Base-by-base conservation (phyloP, 495 filamentous ascomycete genomes). In the Articulospora tetracladia region DNA sequence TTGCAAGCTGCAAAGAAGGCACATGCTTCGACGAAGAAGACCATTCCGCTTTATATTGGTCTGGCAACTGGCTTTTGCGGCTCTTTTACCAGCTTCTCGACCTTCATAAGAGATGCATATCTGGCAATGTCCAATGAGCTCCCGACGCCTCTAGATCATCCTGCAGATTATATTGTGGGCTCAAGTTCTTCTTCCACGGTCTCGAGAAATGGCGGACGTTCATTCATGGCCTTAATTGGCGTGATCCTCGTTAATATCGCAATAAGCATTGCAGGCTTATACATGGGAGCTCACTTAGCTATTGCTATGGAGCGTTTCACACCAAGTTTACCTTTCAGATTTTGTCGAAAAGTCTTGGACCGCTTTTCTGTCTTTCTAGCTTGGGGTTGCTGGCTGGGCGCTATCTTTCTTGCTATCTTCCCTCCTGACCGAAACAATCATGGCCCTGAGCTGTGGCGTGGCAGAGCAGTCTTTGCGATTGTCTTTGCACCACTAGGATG, bases 11-110 rank as follows among this genome's bases (percentile, higher is more conserved):
- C 70, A 23, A 80, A 79, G 46, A 79, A 82, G 60, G 69, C 74
- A 20, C 81, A 90, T 63, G 73, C 74, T 32, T 68, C 80, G 39
- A 70, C 76, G 41, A 96, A 93, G 71, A 95, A 94, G 73, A 87
- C 89, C 2, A 86, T 94, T 47, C 92, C 93, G 0, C 79, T 97
- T 0, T 97, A 94, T 69, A 90, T 97, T 57, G 94, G 94, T 20
- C 84, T 98, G 0, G 85, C 93, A 0, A 95, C 91, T 1, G 94
- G 94, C 13, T 97, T 96, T 75, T 98, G 94, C 72, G 94, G 94
- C 56, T 92, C 86, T 65, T 87, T 94, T 54, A 98, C 94, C 2
- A 91, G 87, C 36, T 98, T 97, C 73, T 96, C 92, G 0, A 85
- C 89, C 13, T 96, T 97, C 69, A 87, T 93, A 41, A 84, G 93